Percentiles rank a stretch among this genome's conserved stretches.
These are phyloP conservation scores for Suaeda aralocaspica DNA, from an alignment of 148 eudicot genomes.

Conservation along the genomic window DNA sequence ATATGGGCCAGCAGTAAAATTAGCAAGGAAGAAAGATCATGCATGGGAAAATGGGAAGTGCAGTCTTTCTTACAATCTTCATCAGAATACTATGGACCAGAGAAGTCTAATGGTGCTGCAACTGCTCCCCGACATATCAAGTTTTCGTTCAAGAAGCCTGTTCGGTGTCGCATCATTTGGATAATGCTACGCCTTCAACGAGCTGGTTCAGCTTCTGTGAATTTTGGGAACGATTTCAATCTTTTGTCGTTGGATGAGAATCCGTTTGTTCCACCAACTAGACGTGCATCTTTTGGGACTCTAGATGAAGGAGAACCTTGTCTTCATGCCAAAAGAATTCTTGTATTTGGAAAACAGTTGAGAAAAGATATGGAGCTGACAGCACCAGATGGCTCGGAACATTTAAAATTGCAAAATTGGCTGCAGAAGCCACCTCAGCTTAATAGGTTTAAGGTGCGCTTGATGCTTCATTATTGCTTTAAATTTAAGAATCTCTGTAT, in stretches of 20 bases:
- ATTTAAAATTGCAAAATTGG: slow-evolving; percentile 66
- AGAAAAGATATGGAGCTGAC: slow-evolving; percentile 47
- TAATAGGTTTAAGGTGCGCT: slow-evolving; percentile 76
- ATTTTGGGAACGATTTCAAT: slow-evolving; percentile 55
- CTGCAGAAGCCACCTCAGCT: slow-evolving; percentile 67
- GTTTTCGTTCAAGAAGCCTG: slow-evolving; percentile 68
- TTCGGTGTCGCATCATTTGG: slow-evolving; percentile 88
- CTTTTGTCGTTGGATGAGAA: slow-evolving; percentile 86
- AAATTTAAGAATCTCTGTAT: not conserved
- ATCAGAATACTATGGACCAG: slow-evolving; percentile 79
- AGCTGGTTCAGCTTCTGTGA: slow-evolving; percentile 69
- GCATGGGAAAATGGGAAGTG: slow-evolving; percentile 89
- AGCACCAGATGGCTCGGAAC: slow-evolving; percentile 56
- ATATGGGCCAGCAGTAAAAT: slow-evolving; percentile 93
- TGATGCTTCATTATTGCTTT: slow-evolving; percentile 13
- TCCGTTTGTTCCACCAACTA: slow-evolving; percentile 57
- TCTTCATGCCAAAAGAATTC: slow-evolving; percentile 80
- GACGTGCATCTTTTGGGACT: slow-evolving; percentile 84
- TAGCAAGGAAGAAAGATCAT: slow-evolving; percentile 78
- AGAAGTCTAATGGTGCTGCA: slow-evolving; percentile 32
- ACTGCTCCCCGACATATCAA: slow-evolving; percentile 64
- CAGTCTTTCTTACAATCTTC: slow-evolving; percentile 57
- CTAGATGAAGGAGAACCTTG: slow-evolving; percentile 57
- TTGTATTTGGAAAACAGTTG: slow-evolving; percentile 60
- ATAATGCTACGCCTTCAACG: slow-evolving; percentile 65